These are phyloP conservation scores for Plasmodium relictum DNA, from an alignment of 169 alveolate genomes.

Conservation along the genomic window DNA sequence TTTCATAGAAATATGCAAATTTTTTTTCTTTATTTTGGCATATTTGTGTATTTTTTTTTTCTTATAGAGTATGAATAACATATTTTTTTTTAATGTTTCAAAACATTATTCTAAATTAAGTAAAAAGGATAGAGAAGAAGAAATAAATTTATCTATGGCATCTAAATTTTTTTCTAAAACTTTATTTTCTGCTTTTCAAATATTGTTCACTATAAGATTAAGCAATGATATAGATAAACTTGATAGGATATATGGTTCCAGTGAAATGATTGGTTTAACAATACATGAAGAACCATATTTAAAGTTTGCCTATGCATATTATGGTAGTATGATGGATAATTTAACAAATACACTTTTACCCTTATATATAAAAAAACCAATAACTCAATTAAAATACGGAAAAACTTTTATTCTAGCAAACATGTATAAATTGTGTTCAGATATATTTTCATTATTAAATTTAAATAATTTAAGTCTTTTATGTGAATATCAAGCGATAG, in stretches of 20 bases:
- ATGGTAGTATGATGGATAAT: conserved; percentile 44
- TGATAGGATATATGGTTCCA: conserved; percentile 39
- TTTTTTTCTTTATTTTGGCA: conserved; percentile 5
- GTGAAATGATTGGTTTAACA: conserved; percentile 22
- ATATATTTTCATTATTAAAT: conserved; percentile 14
- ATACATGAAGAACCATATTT: conserved; percentile 53
- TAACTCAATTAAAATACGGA: conserved; percentile 60
- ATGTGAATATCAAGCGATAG: conserved; percentile 60
- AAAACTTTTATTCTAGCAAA: conserved; percentile 60
- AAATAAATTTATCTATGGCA: too few relatives aligned
- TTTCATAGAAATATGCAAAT: background rate
- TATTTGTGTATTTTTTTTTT: too few relatives aligned
- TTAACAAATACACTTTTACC: conserved; percentile 54
- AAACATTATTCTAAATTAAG: conserved; percentile 23
- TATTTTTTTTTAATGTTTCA: conserved; percentile 42
- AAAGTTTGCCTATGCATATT: conserved; percentile 23
- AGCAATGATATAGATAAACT: conserved; percentile 42
- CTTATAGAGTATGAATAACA: too few relatives aligned
- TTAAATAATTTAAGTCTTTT: conserved; percentile 35
- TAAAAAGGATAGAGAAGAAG: conserved; percentile 22
- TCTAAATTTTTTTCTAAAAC: conserved; percentile 53
- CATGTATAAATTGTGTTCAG: conserved; percentile 27
- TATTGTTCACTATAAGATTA: conserved; percentile 41
- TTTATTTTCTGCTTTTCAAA: conserved; percentile 41
- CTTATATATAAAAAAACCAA: conserved; percentile 40